Evolutionary conservation across 202 grass and related monocot species (phyloP), one percentile per base, ranked within the genome.

Genomic region (Panicum hallii): DNA sequence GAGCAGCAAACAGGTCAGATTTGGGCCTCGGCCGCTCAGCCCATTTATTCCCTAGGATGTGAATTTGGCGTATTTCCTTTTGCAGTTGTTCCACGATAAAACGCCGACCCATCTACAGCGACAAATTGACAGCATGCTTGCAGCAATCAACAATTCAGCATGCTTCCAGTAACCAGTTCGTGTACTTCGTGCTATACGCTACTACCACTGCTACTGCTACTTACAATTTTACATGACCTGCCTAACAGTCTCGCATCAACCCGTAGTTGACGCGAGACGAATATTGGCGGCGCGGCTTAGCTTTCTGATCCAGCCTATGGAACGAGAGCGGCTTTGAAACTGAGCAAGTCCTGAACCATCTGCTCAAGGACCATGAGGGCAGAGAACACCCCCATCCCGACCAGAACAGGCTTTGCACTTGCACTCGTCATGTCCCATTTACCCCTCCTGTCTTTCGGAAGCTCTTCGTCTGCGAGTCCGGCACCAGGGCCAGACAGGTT

Each of bases 381-480:
- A 47, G 95, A 93, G 83, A 94, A 91, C 60, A 87, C 48, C 7
- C 92, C 92, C 84, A 91, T 89, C 77, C 86, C 94, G 26, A 97
- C 45, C 14, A 94, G 84, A 10, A 97, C 74, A 76, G 94, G 92
- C 70, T 86, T 91, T 20, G 86, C 62, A 58, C 74, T 89, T 30
- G 81, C 61, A 54, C 75, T 80, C 48, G 86, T 81, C 56, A 94
- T 47, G 20, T 23, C 30, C 77, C 42, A n/a, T 61, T 46, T 66
- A 7, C 15, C 67, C 7, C 56, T 26, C 7, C 20, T 68, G 30
- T 64, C 68, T 67, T 44, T 60, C 17, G 63, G 53, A 38, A 20
- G 9, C 63, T 88, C 71, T 12, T 34, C 66, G 70, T 90, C 46
- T 12, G 47, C 41, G 13, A 23, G 20, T 10, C 38, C 75, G 19